phyloP scores from a whole-genome alignment of 805 yeast species.

The Candida ovalis region DNA sequence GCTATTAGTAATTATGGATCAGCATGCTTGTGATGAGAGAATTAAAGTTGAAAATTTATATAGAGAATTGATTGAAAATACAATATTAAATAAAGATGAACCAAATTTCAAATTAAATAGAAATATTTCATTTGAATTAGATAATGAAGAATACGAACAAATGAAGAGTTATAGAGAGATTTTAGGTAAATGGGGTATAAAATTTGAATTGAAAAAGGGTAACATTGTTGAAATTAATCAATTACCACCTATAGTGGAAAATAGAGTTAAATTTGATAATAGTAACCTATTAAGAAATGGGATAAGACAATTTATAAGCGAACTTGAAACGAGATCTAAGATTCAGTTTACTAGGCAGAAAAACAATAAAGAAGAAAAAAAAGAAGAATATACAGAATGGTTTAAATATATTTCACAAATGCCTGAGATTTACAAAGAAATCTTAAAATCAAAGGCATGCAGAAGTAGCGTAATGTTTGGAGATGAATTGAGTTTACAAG shows the following conservation, averaged over 20 bases:
- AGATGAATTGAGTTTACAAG: conserved; percentile 36
- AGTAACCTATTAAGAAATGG: conserved; percentile 31
- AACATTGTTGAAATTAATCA: conserved; percentile 32
- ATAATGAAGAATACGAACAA: conserved; percentile 31
- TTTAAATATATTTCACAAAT: conserved; percentile 36
- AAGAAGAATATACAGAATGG: conserved; percentile 28
- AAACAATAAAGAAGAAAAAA: background rate
- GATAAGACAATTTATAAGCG: conserved; percentile 42
- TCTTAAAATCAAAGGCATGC: conserved; percentile 62
- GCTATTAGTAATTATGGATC: conserved; percentile 53
- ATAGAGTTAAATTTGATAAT: conserved; percentile 25
- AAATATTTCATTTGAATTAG: conserved; percentile 20
- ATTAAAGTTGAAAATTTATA: conserved; percentile 52
- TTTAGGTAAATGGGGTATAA: conserved; percentile 45
- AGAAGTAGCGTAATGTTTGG: conserved; percentile 73
- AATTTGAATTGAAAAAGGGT: conserved; percentile 1
- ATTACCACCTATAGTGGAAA: conserved; percentile 40
- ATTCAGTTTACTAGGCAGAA: background rate
- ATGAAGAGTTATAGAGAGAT: conserved; percentile 27
- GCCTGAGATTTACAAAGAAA: conserved; percentile 49
- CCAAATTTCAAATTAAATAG: conserved; percentile 4
- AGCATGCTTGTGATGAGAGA: conserved; percentile 85
- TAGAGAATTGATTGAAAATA: conserved; percentile 32
- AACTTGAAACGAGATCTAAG: conserved; percentile 35
- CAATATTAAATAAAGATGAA: background rate